phyloP scores from a whole-genome alignment of 1,139 yeast genomes.

The Taphrina sp. region DNA sequence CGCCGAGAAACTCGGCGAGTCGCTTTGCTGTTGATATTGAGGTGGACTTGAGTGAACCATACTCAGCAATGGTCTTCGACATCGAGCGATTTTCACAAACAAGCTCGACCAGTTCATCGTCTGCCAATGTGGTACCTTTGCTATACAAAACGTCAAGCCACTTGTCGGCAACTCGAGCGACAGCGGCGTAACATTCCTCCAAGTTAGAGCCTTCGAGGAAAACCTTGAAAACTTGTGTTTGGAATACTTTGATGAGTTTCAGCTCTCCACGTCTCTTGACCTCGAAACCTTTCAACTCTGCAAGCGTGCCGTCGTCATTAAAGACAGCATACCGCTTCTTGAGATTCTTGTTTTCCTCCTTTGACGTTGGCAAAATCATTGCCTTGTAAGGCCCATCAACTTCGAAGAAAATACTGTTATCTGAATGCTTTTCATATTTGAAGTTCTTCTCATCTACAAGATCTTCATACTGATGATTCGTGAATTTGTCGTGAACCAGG shows the following conservation, averaged over 20 bases:
- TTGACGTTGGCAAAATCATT: conserved; percentile 94
- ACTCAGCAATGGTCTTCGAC: conserved; percentile 88
- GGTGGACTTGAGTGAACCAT: conserved; percentile 86
- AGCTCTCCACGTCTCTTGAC: conserved; percentile 95
- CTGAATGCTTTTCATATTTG: conserved; percentile 74
- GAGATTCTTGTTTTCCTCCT: conserved; percentile 95
- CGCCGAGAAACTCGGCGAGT: conserved; percentile 93
- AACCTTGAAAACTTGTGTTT: conserved; percentile 86
- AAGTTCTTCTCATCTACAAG: conserved; percentile 65
- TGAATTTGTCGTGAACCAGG: conserved; percentile 82
- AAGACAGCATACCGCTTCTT: conserved; percentile 97
- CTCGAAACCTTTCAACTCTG: conserved; percentile 96
- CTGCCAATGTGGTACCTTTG: conserved; percentile 82
- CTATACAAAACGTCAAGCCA: conserved; percentile 94
- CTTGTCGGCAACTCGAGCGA: conserved; percentile 87
- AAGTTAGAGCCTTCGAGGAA: conserved; percentile 81
- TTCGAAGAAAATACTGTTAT: conserved; percentile 94
- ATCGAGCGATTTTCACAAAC: conserved; percentile 96
- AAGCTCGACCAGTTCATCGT: conserved; percentile 87
- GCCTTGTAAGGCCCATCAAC: conserved; percentile 99
- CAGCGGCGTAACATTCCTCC: conserved; percentile 80
- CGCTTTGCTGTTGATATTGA: conserved; percentile 93
- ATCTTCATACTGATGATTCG: conserved; percentile 93
- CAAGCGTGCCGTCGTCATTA: conserved; percentile 87
- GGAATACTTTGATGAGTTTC: conserved; percentile 89